A percentile compares a stretch with the other conserved stretches of the same genome.
phyloP scores from a whole-genome alignment of 768 basidiomycete species.

The Podaxis sp. region DNA sequence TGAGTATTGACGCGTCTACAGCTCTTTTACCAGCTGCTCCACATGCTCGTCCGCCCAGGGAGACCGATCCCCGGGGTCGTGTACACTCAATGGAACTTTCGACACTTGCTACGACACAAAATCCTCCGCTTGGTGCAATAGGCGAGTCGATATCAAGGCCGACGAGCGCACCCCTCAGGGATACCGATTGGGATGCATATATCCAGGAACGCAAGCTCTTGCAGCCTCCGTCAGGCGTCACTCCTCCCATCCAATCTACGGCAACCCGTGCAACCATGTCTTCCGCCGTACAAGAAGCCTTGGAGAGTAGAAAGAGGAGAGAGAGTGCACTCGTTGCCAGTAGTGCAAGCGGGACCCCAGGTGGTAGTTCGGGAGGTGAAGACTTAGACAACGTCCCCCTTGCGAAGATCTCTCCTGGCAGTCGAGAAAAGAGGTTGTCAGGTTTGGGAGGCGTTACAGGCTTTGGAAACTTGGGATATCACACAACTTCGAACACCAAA shows the following conservation, averaged over 20 bases:
- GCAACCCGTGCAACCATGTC: slow-evolving; percentile 52
- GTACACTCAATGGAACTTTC: slow-evolving; percentile 73
- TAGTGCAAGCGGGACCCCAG: slow-evolving; percentile 11
- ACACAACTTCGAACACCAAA: neutral
- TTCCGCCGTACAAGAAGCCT: slow-evolving; percentile 70
- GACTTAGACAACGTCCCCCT: slow-evolving; percentile 13
- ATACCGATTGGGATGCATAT: slow-evolving; percentile 86
- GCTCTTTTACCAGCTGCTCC: slow-evolving; percentile 43
- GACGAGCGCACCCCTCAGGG: slow-evolving; percentile 67
- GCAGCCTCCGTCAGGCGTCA: slow-evolving; percentile 77
- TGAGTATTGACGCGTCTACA: slow-evolving; percentile 60
- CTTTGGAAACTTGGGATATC: slow-evolving; percentile 6
- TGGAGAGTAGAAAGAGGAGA: slow-evolving; percentile 64
- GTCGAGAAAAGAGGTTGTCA: slow-evolving; percentile 6
- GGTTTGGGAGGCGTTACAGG: slow-evolving; percentile 4
- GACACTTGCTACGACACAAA: slow-evolving; percentile 15
- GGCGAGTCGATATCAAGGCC: slow-evolving; percentile 62
- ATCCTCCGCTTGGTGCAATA: slow-evolving; percentile 30
- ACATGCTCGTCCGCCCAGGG: slow-evolving; percentile 68
- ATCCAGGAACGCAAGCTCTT: slow-evolving; percentile 80
- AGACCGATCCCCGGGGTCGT: slow-evolving; percentile 61
- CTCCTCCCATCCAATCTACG: slow-evolving; percentile 72
- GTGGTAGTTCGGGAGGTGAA: slow-evolving; percentile 12
- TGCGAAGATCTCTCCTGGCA: slow-evolving; percentile 11
- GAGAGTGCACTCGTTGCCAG: slow-evolving; percentile 56